Conservation (phyloP, 306 rosid genomes). For the Leucaena leucocephala region DNA sequence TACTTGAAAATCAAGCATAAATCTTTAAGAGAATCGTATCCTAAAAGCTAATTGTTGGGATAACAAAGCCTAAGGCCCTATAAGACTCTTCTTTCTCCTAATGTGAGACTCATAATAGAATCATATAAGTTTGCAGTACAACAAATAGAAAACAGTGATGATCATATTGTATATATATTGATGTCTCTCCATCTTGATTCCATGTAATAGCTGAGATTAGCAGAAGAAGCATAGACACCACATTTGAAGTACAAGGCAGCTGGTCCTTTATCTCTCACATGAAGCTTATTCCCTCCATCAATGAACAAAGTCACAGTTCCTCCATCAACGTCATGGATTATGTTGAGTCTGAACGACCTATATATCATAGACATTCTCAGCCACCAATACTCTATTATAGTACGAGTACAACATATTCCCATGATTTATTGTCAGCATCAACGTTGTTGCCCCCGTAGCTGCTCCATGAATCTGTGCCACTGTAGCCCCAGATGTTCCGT, state of each 20-base stretch:
- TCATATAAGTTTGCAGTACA: not conserved
- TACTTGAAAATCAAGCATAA: too few relatives aligned
- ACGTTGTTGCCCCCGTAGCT: too few relatives aligned
- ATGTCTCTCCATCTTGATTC: constrained; percentile 46
- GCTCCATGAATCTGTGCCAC: constrained; percentile 36
- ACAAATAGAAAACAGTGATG: not conserved
- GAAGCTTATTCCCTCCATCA: constrained; percentile 35
- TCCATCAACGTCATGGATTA: constrained; percentile 43
- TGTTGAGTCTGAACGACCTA: constrained; percentile 47
- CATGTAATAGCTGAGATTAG: constrained; percentile 39
- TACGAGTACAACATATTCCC: constrained; percentile 44
- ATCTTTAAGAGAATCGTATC: too few relatives aligned
- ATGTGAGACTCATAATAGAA: too few relatives aligned
- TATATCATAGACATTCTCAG: constrained; percentile 39
- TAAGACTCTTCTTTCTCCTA: too few relatives aligned
- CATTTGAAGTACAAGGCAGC: constrained; percentile 42
- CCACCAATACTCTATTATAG: constrained; percentile 38
- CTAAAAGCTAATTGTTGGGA: too few relatives aligned
- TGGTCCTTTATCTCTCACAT: constrained; percentile 36
- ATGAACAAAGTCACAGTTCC: constrained; percentile 41
- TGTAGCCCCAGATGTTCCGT: constrained; percentile 52
- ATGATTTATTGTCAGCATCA: constrained; percentile 41
- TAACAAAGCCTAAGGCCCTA: too few relatives aligned
- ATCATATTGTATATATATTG: constrained; percentile 26
- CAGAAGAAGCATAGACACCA: constrained; percentile 44